Base-by-base conservation (phyloP, 345 rosid species). In the Ceriops zippeliana region DNA sequence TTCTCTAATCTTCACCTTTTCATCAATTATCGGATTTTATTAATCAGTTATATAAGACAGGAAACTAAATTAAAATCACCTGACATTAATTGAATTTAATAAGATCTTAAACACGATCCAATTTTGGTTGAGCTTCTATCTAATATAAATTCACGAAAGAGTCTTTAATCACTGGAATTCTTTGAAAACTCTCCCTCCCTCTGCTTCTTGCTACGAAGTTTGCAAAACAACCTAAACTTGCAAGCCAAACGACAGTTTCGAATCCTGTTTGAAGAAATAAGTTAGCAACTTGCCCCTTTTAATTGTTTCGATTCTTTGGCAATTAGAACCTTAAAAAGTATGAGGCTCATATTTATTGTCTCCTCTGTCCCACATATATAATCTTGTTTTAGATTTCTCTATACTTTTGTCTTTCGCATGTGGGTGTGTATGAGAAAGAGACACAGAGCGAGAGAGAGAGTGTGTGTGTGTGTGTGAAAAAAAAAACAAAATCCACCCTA, bases 231-330 rank as follows among this genome's bases (percentile, higher is more conserved):
- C 46, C 54, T 52, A 1, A 67, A 47, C 68, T 73, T 67, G 73
- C 59, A 67, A 71, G 71, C 70, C 78, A 73, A 79, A 81, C 70
- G 57, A 56, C 53, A 32, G 61, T 73, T 59, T 65, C 65, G 56
- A 58, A 75, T 63, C 19, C 49, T 42, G 80, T 60, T 59, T 35
- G 59, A 56, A 21, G 31, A 56, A 22, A 27, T 31, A 24, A 9
- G 31, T 24, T 56, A 10, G 10, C 28, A 56, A 56, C 59, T 24
- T 24, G 31, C 28, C 26, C 16, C 59, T 21, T 24, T 11, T 56
- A 56, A 21, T 56, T 56, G 16, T 56, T 56, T 21, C 2, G 16
- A 22, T 56, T 16, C 28, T 56, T 56, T 56, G 59, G 26, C 31
- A 56, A 27, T 56, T 10, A 1, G 59, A 56, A 56, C 16, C 24